phyloP scores from a whole-genome alignment of 805 yeast species.

The Martiniozyma abietophila region DNA sequence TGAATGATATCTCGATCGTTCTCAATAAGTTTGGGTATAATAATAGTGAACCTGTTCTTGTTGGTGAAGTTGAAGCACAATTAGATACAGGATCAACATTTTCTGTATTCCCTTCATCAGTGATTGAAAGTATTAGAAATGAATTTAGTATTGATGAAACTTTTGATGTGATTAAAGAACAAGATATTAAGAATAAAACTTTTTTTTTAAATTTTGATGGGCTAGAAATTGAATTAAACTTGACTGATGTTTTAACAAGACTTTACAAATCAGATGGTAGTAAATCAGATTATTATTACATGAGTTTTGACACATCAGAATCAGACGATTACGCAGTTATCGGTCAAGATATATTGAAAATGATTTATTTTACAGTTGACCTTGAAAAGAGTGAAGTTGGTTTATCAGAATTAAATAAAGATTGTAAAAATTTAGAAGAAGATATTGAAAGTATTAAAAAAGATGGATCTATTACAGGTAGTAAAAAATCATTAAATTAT shows the following conservation, averaged over 20 bases:
- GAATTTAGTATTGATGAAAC: not conserved
- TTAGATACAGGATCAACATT: conserved; percentile 7
- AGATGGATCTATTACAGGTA: conserved; percentile 1
- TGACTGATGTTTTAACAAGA: not conserved
- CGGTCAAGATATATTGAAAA: conserved; percentile 56
- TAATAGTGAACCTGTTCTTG: not conserved
- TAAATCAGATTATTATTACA: not conserved
- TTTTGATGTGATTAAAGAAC: not conserved
- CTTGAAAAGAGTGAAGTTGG: conserved; percentile 27
- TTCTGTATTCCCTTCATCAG: conserved; percentile 1
- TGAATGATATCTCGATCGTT: too few species aligned
- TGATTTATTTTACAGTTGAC: conserved; percentile 55
- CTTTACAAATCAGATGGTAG: conserved; percentile 3
- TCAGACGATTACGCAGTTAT: conserved; percentile 26
- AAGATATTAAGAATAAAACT: not conserved
- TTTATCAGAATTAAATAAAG: conserved; percentile 1
- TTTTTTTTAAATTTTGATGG: conserved; percentile 6
- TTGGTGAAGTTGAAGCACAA: not conserved
- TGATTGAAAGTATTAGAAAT: not conserved
- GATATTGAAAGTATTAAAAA: not conserved
- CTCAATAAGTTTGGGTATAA: conserved; percentile 1
- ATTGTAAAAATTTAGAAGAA: not conserved
- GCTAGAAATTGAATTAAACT: conserved; percentile 1
- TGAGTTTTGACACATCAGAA: not conserved
- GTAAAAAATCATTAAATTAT: conserved; percentile 1